Percentiles rank a stretch among this genome's conserved stretches.
phyloP scores from a whole-genome alignment of 345 rosid genomes.

The Pugionium cornutum region DNA sequence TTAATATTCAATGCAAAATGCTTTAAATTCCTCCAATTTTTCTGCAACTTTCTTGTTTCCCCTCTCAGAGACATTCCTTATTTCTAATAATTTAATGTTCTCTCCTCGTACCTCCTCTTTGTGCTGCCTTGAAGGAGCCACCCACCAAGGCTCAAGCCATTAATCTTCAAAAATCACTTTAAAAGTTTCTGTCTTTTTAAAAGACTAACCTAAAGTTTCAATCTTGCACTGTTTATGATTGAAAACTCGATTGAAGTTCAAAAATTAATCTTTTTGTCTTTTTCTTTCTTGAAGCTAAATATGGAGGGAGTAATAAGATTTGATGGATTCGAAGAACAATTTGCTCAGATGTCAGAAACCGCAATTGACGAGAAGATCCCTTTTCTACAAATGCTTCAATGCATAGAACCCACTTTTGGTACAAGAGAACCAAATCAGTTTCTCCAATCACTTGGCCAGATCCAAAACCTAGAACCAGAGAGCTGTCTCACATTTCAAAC shows the following conservation, averaged over 20 bases:
- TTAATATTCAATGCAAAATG: conserved; percentile 38
- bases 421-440: conserved; percentile 33
- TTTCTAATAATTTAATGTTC: conserved; percentile 29
- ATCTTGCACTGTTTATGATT: conserved; percentile 21
- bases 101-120: conserved; percentile 39
- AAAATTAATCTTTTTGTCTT: conserved; percentile 37
- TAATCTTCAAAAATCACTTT: background rate
- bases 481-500: conserved; percentile 64
- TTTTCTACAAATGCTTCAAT: conserved; percentile 75
- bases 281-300: conserved; percentile 40
- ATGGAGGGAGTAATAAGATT: conserved; percentile 41
- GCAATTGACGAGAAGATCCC: conserved; percentile 56
- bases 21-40: conserved; percentile 15
- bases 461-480: conserved; percentile 62
- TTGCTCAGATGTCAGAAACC: conserved; percentile 37
- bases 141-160: conserved; percentile 4
- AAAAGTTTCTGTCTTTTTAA: conserved; percentile 10
- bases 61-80: conserved; percentile 30
- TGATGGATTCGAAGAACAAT: conserved; percentile 46
- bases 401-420: conserved; percentile 43
- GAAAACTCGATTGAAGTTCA: conserved; percentile 33
- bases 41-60: conserved; percentile 27
- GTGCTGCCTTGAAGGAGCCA: conserved; percentile 28
- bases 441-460: conserved; percentile 39
- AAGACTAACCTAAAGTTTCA: conserved; percentile 10